Conservation (phyloP, 257 asterid species). For the Asclepias syriaca region DNA sequence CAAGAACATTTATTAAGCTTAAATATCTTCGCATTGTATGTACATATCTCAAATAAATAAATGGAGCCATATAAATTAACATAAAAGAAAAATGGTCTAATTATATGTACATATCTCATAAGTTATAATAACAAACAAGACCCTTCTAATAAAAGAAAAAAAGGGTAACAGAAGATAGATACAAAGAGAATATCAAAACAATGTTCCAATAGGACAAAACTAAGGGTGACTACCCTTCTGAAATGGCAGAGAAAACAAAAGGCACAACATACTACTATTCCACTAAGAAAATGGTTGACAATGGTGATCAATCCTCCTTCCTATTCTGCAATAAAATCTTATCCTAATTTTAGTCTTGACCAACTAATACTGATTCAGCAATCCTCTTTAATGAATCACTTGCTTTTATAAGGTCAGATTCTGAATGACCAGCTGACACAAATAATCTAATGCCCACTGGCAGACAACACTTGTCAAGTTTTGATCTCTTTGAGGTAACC, state of each 20-base stretch:
- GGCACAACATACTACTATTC: neutral
- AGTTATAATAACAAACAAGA: neutral
- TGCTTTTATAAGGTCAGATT: constrained; percentile 60
- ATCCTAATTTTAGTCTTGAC: constrained; percentile 19
- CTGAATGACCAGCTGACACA: constrained; percentile 77
- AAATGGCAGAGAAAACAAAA: neutral
- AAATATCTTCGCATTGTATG: neutral
- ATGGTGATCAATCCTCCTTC: neutral
- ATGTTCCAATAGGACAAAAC: too few relatives aligned
- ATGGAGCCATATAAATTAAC: too few relatives aligned
- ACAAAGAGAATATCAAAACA: neutral
- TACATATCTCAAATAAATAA: too few relatives aligned
- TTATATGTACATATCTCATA: neutral
- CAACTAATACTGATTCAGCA: constrained; percentile 34
- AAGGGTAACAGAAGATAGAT: neutral
- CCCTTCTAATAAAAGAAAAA: neutral
- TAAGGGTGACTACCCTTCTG: neutral
- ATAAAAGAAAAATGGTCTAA: neutral
- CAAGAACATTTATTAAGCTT: neutral
- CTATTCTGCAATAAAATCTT: neutral
- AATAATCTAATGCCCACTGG: constrained; percentile 70
- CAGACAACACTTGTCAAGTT: constrained; percentile 72
- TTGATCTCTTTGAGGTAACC: constrained; percentile 65
- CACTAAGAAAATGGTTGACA: neutral
- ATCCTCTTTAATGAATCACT: constrained; percentile 57